Evolutionary conservation across 257 asterid genomes (phyloP), one percentile per base, ranked within the genome.

Genomic region (Solanum verrucosum): DNA sequence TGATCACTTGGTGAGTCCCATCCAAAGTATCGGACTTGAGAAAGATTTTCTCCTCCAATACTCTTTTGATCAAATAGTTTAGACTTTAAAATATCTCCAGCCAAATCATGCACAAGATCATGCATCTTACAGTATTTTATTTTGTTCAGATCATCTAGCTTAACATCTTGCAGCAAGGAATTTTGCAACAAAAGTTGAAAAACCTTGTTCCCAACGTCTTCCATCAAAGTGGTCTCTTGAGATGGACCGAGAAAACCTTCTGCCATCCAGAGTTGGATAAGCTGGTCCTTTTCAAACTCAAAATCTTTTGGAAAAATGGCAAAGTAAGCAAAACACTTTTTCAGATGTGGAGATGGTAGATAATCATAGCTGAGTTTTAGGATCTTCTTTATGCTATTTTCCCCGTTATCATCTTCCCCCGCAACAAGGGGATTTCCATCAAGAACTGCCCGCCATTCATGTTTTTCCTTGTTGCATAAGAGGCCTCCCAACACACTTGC

Each of bases 181-280:
- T 49, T 5, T 14, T 49, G 23, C 60, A 49, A 16, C 60, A 15
- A 49, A 49, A 49, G 60, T 15, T 49, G 60, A 49, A 49, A 49
- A 49, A 7, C 7, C 60, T 49, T 49, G 21, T 49, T 49, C 90
- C 93, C 91, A 25, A 75, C 4, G 68, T 83, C 89, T 81, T 90
- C 93, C 90, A 87, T 70, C 63, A 42, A 49, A 38, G 3, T 44
- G 74, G 15, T 29, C 38, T 34, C 38, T 88, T 44, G 37, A 7
- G 34, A 70, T 60, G 87, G 46, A 52, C 59, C 33, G 14, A 91
- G 88, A 59, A 63, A 63, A 1, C 87, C 89, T 20, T 86, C 89
- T 6, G 90, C 93, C 88, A 91, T 91, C 90, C 93, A 91, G 2
- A 71, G 81, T 38, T 89, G 91, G 15, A 87, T 89, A 10, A 91